Percentiles rank a stretch among this genome's conserved stretches.
Evolutionary conservation across 2,329 filamentous ascomycete genomes (phyloP).

Genomic region (Waltergamsia citrina): DNA sequence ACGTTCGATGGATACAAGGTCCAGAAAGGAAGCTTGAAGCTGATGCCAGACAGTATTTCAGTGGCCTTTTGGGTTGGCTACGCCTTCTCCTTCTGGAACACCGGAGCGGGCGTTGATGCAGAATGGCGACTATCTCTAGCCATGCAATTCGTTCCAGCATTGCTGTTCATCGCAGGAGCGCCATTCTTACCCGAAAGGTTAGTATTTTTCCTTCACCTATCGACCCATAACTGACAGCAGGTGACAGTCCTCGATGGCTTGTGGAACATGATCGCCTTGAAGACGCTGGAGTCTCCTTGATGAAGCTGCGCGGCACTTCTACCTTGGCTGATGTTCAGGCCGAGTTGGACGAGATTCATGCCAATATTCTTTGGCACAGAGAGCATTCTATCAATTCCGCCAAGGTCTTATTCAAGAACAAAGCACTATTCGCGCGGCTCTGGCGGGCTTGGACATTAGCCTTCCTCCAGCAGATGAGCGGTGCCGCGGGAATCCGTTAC

Average conservation of each 20-base stretch:
- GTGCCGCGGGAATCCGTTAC: constrained; percentile 25
- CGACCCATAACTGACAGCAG: neutral
- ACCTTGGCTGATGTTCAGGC: constrained; percentile 12
- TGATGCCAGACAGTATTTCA: constrained; percentile 7
- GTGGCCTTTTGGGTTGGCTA: constrained; percentile 19
- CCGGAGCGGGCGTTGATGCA: constrained; percentile 15
- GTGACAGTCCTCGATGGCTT: constrained; percentile 20
- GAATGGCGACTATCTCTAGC: constrained; percentile 22
- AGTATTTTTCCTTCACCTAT: constrained; percentile 1
- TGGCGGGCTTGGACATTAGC: constrained; percentile 22
- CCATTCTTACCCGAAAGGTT: constrained; percentile 22
- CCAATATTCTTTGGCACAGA: constrained; percentile 18
- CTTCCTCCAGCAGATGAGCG: constrained; percentile 24
- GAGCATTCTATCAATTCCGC: constrained; percentile 10
- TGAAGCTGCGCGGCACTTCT: constrained; percentile 15
- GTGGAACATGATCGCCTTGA: constrained; percentile 17
- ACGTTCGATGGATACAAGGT: neutral
- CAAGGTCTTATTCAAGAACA: constrained; percentile 19
- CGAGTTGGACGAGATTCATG: constrained; percentile 16
- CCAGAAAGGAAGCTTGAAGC: neutral
- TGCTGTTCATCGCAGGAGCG: constrained; percentile 18
- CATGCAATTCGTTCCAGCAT: constrained; percentile 20
- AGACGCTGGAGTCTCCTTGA: constrained; percentile 15
- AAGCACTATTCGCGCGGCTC: constrained; percentile 18
- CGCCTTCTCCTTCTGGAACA: constrained; percentile 21